phyloP scores from a whole-genome alignment of 257 asterid species.

The Penstemon newberryi region DNA sequence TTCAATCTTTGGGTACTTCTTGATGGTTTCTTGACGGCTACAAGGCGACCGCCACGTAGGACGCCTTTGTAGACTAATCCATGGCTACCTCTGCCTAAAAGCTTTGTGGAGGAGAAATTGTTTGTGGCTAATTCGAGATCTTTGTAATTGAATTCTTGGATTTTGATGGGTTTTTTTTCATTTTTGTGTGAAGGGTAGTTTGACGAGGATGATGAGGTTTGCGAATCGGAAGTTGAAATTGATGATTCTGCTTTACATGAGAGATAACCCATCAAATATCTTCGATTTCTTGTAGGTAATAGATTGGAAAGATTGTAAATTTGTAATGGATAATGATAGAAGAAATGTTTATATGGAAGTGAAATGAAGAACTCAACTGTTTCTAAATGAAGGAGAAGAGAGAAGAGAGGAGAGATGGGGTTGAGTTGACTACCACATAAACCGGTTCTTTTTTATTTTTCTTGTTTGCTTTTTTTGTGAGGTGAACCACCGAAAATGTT shows the following conservation, averaged over 20 bases:
- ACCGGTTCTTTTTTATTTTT: too few species aligned
- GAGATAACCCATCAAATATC: conserved; percentile 69
- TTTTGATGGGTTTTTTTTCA: conserved; percentile 44
- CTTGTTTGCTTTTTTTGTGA: too few species aligned
- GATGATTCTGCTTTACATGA: conserved; percentile 77
- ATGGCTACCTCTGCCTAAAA: conserved; percentile 82
- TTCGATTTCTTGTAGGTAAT: background rate
- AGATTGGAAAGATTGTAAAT: background rate
- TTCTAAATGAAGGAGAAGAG: conserved; percentile 1
- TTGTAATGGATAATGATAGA: background rate
- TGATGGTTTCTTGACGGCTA: conserved; percentile 72
- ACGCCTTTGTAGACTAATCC: conserved; percentile 82
- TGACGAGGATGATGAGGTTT: conserved; percentile 19
- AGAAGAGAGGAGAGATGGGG: background rate
- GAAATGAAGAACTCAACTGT: background rate
- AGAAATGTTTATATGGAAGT: background rate
- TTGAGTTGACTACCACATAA: background rate
- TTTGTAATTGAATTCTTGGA: conserved; percentile 66
- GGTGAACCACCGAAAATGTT: too few species aligned
- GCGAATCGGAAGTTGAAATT: conserved; percentile 47
- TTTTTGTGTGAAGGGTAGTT: background rate
- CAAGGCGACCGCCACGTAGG: conserved; percentile 71
- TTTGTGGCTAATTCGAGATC: conserved; percentile 77
- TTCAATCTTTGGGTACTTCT: conserved; percentile 33
- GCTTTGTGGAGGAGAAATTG: conserved; percentile 68